Evolutionary conservation across 306 rosid species (phyloP), one percentile per base, ranked within the genome.

Genomic region (Sicyos baderoa): DNA sequence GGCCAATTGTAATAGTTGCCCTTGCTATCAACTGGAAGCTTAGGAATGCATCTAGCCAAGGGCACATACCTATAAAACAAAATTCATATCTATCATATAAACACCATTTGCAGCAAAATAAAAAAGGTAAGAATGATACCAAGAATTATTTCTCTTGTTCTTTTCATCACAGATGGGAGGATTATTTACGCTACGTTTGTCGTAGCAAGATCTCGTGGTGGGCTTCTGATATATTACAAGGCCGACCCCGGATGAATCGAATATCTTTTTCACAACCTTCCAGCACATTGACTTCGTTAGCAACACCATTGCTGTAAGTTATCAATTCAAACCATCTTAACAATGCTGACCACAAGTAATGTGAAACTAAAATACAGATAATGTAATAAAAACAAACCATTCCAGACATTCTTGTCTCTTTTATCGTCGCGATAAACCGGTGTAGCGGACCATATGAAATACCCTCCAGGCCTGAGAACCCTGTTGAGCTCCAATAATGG

Each of bases 401-500:
- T 86, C 99, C 99, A 93, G 68, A 84, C 86, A 77, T 73, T 59
- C 75, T 59, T 80, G 84, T 93, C 91, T 62, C 90, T 81, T 71
- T 86, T 88, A 47, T 85, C 81, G 23, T 86, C 68, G 12, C 87
- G 94, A 74, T 93, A 88, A 75, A 93, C 97, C 3, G 96, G 97
- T 37, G 97, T 93, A 45, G 99, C 99, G 70, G 91, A 93, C 99
- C 99, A 93, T 79, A 89, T 82, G 77, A 93, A 93, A 76, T 81
- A 86, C 4, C 99, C 99, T 0, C 97, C 96, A 7, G 97, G 99
- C 84, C 97, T 83, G 71, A 90, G 90, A 90, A 93, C 74, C 78
- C 99, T 84, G 54, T 93, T 90, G 68, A 93, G 96, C 84, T 93
- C 99, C 58, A 77, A 66, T n/a, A 93, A 76, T 18, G 97, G 95